Conservation (phyloP, 2,329 filamentous ascomycete species). For the Aureobasidium namibiae region DNA sequence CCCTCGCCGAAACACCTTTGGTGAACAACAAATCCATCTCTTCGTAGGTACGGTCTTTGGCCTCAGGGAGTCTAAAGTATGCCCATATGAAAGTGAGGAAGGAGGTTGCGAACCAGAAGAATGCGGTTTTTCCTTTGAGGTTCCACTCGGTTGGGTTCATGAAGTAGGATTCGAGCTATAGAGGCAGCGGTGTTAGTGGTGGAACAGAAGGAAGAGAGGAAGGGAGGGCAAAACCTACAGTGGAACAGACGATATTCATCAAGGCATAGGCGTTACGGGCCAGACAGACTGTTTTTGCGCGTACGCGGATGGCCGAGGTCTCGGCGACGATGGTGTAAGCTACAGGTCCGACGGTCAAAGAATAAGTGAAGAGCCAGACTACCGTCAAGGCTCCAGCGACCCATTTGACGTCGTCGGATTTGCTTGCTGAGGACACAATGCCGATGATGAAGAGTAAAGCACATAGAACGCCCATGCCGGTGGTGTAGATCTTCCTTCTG, state of each 20-base stretch:
- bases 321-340: slow-evolving; percentile 33
- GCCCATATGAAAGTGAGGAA: slow-evolving; percentile 28
- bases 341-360: slow-evolving; percentile 31
- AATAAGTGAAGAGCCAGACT: slow-evolving; percentile 29
- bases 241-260: slow-evolving; percentile 24
- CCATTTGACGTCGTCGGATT: slow-evolving; percentile 28
- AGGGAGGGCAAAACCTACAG: not conserved
- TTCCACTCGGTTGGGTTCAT: slow-evolving; percentile 35
- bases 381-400: slow-evolving; percentile 33
- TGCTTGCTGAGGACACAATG: slow-evolving; percentile 31
- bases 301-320: slow-evolving; percentile 29
- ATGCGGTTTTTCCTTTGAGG: slow-evolving; percentile 34
- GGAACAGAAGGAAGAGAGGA: not conserved
- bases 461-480: not conserved
- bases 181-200: not conserved
- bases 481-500: slow-evolving; percentile 32
- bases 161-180: slow-evolving; percentile 28
- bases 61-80: slow-evolving; percentile 33
- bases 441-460: slow-evolving; percentile 22
- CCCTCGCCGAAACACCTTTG: not conserved
- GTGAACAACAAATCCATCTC: slow-evolving; percentile 36
- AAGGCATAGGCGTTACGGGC: slow-evolving; percentile 33
- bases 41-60: slow-evolving; percentile 33
- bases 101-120: slow-evolving; percentile 33
- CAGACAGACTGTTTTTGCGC: slow-evolving; percentile 31